Base-by-base conservation (phyloP, 116 monocot genomes). In the Dioscorea cayenensis region DNA sequence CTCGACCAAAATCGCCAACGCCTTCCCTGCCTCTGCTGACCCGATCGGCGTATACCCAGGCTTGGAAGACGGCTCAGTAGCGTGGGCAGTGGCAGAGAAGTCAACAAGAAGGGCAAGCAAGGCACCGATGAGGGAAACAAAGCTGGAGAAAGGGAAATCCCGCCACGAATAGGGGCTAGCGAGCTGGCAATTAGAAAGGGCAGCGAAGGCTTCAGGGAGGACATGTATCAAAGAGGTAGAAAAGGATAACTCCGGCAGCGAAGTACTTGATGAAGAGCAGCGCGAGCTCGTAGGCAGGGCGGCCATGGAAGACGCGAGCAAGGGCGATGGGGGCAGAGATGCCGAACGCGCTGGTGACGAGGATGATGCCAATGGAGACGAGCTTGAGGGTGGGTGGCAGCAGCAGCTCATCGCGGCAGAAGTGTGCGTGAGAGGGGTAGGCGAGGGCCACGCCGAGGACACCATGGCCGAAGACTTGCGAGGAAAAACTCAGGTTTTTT, bases 181-280 rank as follows among this genome's bases (percentile, higher is more conserved):
- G 23, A 92, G 72, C 70, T 81, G 85, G 83, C 94, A 94, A 78
- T 89, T 89, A 43, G 82, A 71, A 55, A 96, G 87, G 68, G 95
- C 92, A 63, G 51, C 80, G 84, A 84, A 90, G 70, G 95, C 92
- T 72, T 96, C 95, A 63, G 95, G 95, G 78, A 92, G 85, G 69
- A 96, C 95, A 60, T 92, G 95, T 68, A 96, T 92, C 65, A 96
- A 90, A 63, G 95, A 84, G 11, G 95, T 96, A 13, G 95, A 87
- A 63, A 96, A n/a, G 84, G 77, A 96, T 87, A 62, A 96, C 95
- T 19, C 95, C 95, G 18, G 95, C 95, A 55, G 92, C 92, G 72
- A 85, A 96, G 85, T 87, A 92, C 85, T 96, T 96, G 80, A 96
- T 89, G 49, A 96, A 61, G 73, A 89, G 87, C 14, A 96, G 84